Evolutionary conservation across 148 eudicot species (phyloP), one percentile per base, ranked within the genome.

Genomic region (Vaccinium corymbosum): DNA sequence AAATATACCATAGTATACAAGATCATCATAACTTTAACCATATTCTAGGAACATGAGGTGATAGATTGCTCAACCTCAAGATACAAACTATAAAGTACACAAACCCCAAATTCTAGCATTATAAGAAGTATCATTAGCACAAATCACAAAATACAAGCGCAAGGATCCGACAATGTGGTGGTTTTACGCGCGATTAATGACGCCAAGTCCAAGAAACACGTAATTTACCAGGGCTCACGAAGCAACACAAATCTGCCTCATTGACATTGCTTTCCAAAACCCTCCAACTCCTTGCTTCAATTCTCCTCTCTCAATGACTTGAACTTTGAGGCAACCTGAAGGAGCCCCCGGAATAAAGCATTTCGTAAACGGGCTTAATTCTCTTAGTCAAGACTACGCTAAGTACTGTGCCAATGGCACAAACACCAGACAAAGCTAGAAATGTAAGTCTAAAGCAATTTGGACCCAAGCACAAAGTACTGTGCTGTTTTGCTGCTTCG

Each of bases 341-440:
- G n/a, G 98, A 93, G 17, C 97, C 93, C 48, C 92, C 91, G 29
- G 91, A 85, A 81, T 95, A 94, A 16, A 95, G 93, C 95, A 89
- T 94, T 83, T 93, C 91, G 71, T 95, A 95, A 64, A 95, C 95
- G 0, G 97, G 97, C 84, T 78, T 91, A 22, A 94, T 92, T 84
- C 97, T 86, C 76, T 80, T 62, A 20, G 95, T 93, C 87, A 95
- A 78, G 62, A 94, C 81, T 25, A 95, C 14, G 82, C 98, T 93
- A 68, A 94, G 85, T 7, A 93, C 25, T 55, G 94, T 80, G 22
- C 98, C 98, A 16, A 93, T 49, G 1, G 89, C 87, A 76, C 56
- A 84, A 14, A 80, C 74, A 46, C 94, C 89, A 38, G 95, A 93
- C 81, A 95, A 85, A 80, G 92, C 90, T 2, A 92, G 73, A 90